phyloP scores from a whole-genome alignment of 352 stramenopile genomes.

The Globisporangium iwayamae region DNA sequence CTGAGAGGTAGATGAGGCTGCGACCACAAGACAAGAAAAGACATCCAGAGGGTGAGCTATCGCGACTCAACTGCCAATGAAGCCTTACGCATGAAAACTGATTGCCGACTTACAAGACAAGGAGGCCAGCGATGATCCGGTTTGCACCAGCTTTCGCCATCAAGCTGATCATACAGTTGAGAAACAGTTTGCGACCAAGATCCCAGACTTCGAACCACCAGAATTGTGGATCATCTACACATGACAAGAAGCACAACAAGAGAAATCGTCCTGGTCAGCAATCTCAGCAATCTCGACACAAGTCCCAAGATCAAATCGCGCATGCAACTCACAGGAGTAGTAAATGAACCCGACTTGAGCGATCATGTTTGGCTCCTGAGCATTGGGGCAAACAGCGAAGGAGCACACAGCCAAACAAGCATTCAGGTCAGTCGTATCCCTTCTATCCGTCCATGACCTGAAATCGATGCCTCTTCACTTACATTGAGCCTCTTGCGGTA shows the following conservation, averaged over 20 bases:
- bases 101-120: slow-evolving; percentile 47
- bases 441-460: background rate
- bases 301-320: background rate
- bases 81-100: background rate
- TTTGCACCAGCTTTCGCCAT: slow-evolving; percentile 62
- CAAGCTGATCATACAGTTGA: slow-evolving; percentile 66
- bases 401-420: background rate
- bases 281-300: background rate
- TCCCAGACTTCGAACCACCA: slow-evolving; percentile 85
- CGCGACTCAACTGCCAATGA: background rate
- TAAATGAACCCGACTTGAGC: slow-evolving; percentile 82
- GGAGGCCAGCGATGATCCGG: slow-evolving; percentile 62
- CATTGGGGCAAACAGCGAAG: too few relatives aligned
- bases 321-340: slow-evolving; percentile 47
- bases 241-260: background rate
- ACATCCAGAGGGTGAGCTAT: background rate
- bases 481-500: slow-evolving; percentile 54
- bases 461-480: background rate
- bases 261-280: background rate
- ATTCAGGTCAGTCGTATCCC: background rate
- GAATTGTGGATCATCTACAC: slow-evolving; percentile 49
- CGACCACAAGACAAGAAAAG: background rate
- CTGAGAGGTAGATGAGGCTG: slow-evolving; percentile 71
- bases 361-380: slow-evolving; percentile 63
- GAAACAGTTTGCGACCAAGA: slow-evolving; percentile 60